Evolutionary conservation across 257 asterid genomes (phyloP), one percentile per base, ranked within the genome.

Genomic region (Nicotiana obtusifolia): DNA sequence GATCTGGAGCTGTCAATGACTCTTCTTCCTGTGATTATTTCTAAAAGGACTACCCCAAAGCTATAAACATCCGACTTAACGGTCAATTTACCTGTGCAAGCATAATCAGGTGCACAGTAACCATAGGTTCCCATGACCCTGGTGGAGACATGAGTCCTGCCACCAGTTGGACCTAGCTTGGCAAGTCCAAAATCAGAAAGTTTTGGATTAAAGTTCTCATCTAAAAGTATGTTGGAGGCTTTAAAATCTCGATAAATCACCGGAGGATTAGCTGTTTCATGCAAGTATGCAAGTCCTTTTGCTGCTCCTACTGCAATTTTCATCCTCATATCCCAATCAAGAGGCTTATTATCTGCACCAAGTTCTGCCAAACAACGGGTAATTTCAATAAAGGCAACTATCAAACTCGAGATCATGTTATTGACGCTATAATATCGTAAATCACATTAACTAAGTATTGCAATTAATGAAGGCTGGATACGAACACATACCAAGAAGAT

Each of bases 51-150:
- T 35, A 94, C 98, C 56, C 98, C 98, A 16, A 92, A 94, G 82
- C 98, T 94, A 78, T 92, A 94, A 1, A 94, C 94, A 64, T 94
- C 97, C 0, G 98, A 94, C 52, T 92, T 94, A 4, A 92, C 87
- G 0, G 97, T 90, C 64, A 94, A 77, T 71, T 89, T 91, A 5
- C 97, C 97, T 0, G 97, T 91, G 81, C 87, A 82, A 1, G 97
- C 97, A 57, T 92, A 91, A 81, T 94, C 97, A 0, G 97, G 98
- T 2, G 98, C 95, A 37, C 98, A 94, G 73, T 94, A 94, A 54
- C 98, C 98, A 69, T 90, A 92, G 5, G 97, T 94, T 60, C 97
- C 98, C 97, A 94, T 92, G 52, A 94, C 97, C 84, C 94, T 84
- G 16, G 97, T 94, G 11, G 97, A 91, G 22, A 94, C 91, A 57